Conservation (phyloP, 2,329 filamentous ascomycete species). For the Fusarium ambrosium region DNA sequence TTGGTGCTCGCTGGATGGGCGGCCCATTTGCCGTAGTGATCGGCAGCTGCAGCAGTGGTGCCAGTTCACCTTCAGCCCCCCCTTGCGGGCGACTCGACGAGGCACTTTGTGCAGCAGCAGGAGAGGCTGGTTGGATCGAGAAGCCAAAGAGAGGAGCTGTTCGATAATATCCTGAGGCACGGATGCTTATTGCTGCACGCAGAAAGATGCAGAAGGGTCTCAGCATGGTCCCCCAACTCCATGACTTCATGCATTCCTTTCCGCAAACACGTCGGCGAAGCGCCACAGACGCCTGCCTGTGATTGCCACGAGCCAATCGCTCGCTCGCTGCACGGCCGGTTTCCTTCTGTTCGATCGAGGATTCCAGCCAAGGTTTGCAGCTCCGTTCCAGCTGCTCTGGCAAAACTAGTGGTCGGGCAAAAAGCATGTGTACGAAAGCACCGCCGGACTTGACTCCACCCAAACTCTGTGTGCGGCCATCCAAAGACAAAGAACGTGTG, state of each 20-base stretch:
- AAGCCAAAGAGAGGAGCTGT: constrained; percentile 11
- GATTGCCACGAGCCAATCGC: constrained; percentile 39
- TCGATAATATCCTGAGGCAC: constrained; percentile 26
- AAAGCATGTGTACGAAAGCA: constrained; percentile 27
- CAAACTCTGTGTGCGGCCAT: constrained; percentile 42
- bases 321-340: constrained; percentile 19
- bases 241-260: constrained; percentile 55
- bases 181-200: constrained; percentile 11
- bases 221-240: constrained; percentile 39
- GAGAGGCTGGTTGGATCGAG: constrained; percentile 13
- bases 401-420: constrained; percentile 18
- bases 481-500: constrained; percentile 11
- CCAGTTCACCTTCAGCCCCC: constrained; percentile 46
- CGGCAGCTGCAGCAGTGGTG: constrained; percentile 49
- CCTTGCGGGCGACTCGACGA: constrained; percentile 29
- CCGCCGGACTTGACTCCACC: constrained; percentile 21
- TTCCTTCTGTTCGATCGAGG: constrained; percentile 33
- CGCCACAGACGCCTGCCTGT: constrained; percentile 36
- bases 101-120: constrained; percentile 43
- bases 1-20: constrained; percentile 32
- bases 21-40: constrained; percentile 43
- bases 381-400: constrained; percentile 43
- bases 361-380: constrained; percentile 46
- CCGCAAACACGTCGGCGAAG: constrained; percentile 47
- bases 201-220: constrained; percentile 31